Evolutionary conservation across 768 basidiomycete genomes (phyloP).

Genomic region (Lactifluus hygrophoroides): DNA sequence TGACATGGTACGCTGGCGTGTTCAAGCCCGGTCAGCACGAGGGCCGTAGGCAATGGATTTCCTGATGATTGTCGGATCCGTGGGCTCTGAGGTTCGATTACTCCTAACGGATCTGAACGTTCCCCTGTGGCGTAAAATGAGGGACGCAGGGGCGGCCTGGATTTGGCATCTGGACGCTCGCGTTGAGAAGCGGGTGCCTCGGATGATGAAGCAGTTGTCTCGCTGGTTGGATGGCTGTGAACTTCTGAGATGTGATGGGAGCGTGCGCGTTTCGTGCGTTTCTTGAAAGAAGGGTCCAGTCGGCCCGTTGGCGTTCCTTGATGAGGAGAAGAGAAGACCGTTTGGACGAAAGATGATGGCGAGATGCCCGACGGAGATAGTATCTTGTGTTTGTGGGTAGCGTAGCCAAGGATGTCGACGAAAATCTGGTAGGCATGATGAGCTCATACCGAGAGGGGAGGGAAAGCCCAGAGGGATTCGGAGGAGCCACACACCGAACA

Average conservation of each 20-base stretch:
- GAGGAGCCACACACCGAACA: neutral
- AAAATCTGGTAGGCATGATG: conserved; percentile 40
- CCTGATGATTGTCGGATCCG: conserved; percentile 5
- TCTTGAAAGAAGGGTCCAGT: conserved; percentile 1
- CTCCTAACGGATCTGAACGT: conserved; percentile 18
- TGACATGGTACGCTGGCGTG: conserved; percentile 47
- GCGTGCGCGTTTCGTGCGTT: conserved; percentile 6
- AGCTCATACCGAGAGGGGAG: neutral
- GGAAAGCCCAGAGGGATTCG: neutral
- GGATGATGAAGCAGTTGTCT: neutral
- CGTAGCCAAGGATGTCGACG: conserved; percentile 48
- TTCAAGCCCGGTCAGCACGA: conserved; percentile 69
- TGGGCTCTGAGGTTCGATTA: neutral
- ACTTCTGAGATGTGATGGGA: neutral
- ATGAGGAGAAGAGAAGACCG: conserved; percentile 30
- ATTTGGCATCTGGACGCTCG: conserved; percentile 1
- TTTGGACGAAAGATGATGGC: conserved; percentile 29
- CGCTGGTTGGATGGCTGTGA: neutral
- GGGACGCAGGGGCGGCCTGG: neutral
- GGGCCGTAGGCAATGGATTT: conserved; percentile 40
- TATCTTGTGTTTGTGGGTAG: conserved; percentile 50
- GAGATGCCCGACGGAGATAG: conserved; percentile 22
- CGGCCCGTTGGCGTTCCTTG: conserved; percentile 22
- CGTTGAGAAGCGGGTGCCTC: neutral
- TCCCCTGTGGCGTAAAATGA: conserved; percentile 31